Evolutionary conservation across 179 eudicot genomes (phyloP), one percentile per base, ranked within the genome.

Genomic region (Actinidia arguta): DNA sequence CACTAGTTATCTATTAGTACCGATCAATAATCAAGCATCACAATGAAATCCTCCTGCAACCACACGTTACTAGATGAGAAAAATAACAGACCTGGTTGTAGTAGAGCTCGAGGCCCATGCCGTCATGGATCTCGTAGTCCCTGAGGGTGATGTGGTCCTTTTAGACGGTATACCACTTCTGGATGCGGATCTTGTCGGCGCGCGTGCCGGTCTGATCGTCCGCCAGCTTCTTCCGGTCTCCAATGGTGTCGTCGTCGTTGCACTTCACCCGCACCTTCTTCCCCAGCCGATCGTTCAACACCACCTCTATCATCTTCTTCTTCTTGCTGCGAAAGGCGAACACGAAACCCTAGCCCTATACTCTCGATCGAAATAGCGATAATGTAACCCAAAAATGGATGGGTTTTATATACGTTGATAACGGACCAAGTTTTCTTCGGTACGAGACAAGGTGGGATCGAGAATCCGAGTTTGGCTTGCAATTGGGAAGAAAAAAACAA

Each of bases 101-200:
- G 88, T 96, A 94, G 81, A 94, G 95, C 83, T 95, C 98, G 73
- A 95, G 99, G 50, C 98, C 99, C 98, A 95, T 95, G 89, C 98
- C 99, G 76, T 95, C 98, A 76, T 94, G 99, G 74, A 95, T 92
- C 89, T 95, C 99, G 82, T 95, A 95, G 82, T 95, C 99, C 79
- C 79, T 64, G 70, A 94, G 94, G 71, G 99, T 95, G 79, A 95
- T 95, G 72, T 95, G 99, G 73, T 95, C 98, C 84, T 95, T 95
- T 90, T 94, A 95, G 73, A 94, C 89, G 82, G 59, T 95, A 82
- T 96, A 96, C 99, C 99, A 96, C 89, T 96, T 96, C 89, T 96
- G 98, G 61, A 96, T 96, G 31, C 99, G 85, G 18, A 95, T 95
- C 87, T 95, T 95, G 55, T 95, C 96, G 42, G 98, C 85, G 0